phyloP scores from a whole-genome alignment of 2,329 filamentous ascomycete species.

The Colletotrichum musicola region DNA sequence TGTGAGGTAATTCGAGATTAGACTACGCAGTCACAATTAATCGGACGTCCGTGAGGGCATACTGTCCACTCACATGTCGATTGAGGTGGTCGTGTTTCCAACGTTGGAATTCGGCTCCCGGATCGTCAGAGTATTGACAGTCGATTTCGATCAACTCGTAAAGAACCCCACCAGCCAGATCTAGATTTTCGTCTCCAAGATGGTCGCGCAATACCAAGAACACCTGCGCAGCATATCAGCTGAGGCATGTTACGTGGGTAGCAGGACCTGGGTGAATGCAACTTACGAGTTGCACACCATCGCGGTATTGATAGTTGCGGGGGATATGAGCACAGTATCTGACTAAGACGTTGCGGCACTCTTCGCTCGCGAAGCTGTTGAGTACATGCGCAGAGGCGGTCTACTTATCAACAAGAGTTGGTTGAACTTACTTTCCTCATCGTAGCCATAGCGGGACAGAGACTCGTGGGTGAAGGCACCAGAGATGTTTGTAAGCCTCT shows the following conservation, averaged over 20 bases:
- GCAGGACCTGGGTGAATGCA: not conserved
- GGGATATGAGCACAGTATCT: conserved; percentile 58
- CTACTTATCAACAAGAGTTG: not conserved
- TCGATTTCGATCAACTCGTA: conserved; percentile 62
- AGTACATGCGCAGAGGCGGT: not conserved
- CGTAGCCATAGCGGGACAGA: conserved; percentile 26
- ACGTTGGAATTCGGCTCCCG: conserved; percentile 59
- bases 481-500: conserved; percentile 7
- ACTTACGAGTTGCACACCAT: conserved; percentile 57
- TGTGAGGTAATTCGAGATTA: conserved; percentile 59
- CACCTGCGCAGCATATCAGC: conserved; percentile 44
- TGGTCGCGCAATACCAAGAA: conserved; percentile 58
- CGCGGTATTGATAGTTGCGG: conserved; percentile 60
- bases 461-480: conserved; percentile 9
- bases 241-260: not conserved
- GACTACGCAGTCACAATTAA: conserved; percentile 43
- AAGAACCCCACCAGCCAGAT: conserved; percentile 57
- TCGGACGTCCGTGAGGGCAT: not conserved
- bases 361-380: conserved; percentile 42
- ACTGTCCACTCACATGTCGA: conserved; percentile 52
- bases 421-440: conserved; percentile 31
- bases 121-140: conserved; percentile 58
- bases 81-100: conserved; percentile 60
- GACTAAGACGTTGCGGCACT: conserved; percentile 60
- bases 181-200: conserved; percentile 59